Evolutionary conservation across 176 grass and related monocot species (phyloP).

Genomic region (Oryza rufipogon): DNA sequence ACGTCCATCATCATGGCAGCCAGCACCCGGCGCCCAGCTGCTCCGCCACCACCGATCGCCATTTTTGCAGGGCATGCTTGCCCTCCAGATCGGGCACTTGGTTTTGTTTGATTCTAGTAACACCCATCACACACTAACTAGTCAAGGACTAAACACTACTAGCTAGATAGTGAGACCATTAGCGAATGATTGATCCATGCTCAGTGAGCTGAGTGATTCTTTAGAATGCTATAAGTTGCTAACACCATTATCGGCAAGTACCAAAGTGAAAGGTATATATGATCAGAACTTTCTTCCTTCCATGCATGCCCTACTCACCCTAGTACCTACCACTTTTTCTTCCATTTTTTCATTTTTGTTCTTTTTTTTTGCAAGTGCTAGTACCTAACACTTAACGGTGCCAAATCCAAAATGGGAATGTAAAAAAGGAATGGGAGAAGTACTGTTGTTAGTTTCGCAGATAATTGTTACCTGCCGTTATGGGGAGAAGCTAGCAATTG

Average conservation of each 20-base stretch:
- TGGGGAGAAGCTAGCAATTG: neutral
- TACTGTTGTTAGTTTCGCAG: neutral
- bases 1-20: conserved; percentile 30
- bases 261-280: conserved; percentile 10
- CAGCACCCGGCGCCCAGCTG: conserved; percentile 38
- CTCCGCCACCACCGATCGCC: conserved; percentile 36
- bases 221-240: neutral
- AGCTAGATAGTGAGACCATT: conserved; percentile 39
- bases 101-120: neutral
- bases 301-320: neutral
- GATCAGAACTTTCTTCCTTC: neutral
- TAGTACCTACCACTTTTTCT: neutral
- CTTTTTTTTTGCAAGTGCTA: neutral
- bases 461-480: neutral
- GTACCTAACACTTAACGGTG: neutral
- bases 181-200: conserved; percentile 36
- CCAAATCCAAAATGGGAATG: neutral
- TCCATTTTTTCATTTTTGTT: neutral
- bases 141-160: neutral
- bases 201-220: neutral
- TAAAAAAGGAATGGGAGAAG: neutral
- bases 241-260: neutral
- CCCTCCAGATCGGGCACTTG: conserved; percentile 27
- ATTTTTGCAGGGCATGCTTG: conserved; percentile 32
- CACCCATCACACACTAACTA: neutral